Conservation (phyloP, 2,329 filamentous ascomycete species). For the Ophiocordyceps camponoti-leonardi region DNA sequence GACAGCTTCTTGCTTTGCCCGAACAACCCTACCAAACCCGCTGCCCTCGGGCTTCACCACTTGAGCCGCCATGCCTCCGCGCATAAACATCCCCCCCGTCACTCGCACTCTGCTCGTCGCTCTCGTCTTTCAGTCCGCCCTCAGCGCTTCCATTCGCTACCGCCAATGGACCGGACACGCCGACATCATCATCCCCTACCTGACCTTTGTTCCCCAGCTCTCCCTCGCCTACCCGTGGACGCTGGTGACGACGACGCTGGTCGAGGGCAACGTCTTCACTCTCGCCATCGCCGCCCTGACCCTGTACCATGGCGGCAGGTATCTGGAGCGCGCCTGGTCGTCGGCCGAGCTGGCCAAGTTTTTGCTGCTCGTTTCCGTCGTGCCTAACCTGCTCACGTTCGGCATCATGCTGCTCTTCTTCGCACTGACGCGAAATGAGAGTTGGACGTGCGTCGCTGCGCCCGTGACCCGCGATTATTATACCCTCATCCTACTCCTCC, state of each 20-base stretch:
- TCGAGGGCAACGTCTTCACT: conserved; percentile 87
- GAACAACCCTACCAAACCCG: not conserved
- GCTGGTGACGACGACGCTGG: conserved; percentile 66
- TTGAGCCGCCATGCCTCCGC: conserved; percentile 45
- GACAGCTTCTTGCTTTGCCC: not conserved
- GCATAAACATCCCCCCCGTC: conserved; percentile 84
- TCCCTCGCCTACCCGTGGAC: conserved; percentile 90
- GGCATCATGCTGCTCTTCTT: conserved; percentile 58
- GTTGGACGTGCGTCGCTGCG: conserved; percentile 43
- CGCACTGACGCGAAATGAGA: conserved; percentile 46
- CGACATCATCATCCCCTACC: conserved; percentile 63
- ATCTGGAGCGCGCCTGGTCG: conserved; percentile 92
- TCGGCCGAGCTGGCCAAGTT: conserved; percentile 87
- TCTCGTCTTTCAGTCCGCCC: conserved; percentile 59
- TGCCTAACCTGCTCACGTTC: conserved; percentile 68
- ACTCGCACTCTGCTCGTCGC: conserved; percentile 66
- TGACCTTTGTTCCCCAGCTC: conserved; percentile 69
- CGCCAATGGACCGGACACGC: conserved; percentile 46
- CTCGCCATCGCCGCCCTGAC: conserved; percentile 60
- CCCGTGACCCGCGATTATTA: not conserved
- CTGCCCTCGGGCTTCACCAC: conserved; percentile 1
- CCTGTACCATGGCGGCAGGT: conserved; percentile 81
- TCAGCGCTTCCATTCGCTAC: conserved; percentile 66
- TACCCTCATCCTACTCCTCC: not conserved
- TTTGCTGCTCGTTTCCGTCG: conserved; percentile 54